phyloP scores from a whole-genome alignment of 2,329 filamentous ascomycete species.

The Alternaria triticina region DNA sequence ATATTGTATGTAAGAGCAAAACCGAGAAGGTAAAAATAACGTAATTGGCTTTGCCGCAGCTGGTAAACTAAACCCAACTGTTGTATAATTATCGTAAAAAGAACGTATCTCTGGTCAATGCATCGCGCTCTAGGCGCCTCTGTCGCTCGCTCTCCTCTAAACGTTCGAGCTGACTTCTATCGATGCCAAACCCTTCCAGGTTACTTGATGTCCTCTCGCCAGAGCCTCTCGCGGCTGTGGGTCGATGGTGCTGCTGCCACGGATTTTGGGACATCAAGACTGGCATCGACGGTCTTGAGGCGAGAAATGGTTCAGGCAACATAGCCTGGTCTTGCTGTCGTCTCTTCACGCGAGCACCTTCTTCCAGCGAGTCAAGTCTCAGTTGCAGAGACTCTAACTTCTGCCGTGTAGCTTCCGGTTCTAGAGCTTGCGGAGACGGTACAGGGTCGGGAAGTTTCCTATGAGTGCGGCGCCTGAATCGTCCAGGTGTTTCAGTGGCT shows the following conservation, averaged over 20 bases:
- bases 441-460: background rate
- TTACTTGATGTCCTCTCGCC: background rate
- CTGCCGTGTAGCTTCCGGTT: background rate
- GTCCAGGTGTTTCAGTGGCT: background rate
- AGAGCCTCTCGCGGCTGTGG: background rate
- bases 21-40: background rate
- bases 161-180: background rate
- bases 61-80: background rate
- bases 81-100: background rate
- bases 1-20: background rate
- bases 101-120: background rate
- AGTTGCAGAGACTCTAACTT: background rate
- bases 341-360: background rate
- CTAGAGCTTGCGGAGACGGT: background rate
- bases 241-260: background rate
- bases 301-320: background rate
- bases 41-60: background rate
- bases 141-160: background rate
- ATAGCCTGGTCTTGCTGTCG: background rate
- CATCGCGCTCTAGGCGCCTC: background rate
- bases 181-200: background rate
- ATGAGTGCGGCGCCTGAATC: background rate
- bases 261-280: background rate
- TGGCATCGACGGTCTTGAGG: conserved; percentile 1
- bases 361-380: background rate